Base-by-base conservation (phyloP, 208 protist genomes). In the Blechomonas ayalai region DNA sequence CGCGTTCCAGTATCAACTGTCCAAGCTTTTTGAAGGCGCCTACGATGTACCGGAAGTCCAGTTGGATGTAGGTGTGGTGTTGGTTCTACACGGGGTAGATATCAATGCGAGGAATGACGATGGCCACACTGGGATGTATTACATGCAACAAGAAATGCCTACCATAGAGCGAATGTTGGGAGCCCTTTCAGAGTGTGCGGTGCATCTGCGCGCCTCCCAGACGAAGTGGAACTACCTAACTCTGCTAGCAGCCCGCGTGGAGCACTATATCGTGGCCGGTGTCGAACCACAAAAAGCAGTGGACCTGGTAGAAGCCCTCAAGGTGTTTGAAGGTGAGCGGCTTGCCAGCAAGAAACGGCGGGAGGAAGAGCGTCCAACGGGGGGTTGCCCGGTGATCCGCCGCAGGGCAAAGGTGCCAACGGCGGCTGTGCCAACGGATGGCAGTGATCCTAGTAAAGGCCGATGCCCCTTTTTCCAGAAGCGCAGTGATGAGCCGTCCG, bases 41-140 rank as follows among this genome's bases (percentile, higher is more conserved):
- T 88, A 88, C 61, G 61, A 67, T 16, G 57, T 88, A 9, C 73
- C 78, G 0, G 63, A 82, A 3, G 47, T 43, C 1, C 78, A 88
- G 45, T 58, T 88, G 5, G 73, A 88, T 52, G 65, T 88, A 0
- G 56, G 63, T 5, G 70, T 88, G 3, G 43, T 65, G 22, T 56
- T 88, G 0, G 63, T 60, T 1, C 39, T 83, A 9, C 45, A 63
- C 45, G 73, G 78, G 19, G 32, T 23, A 1, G 61, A 55, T 10
- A 39, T 37, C 2, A 42, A 59, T 0, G 22, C 32, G 3, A 48
- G 47, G 31, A 50, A 54, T 22, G 80, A 78, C 1, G 69, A 67
- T 13, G 61, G 66, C 10, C 15, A 62, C 4, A 20, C 43, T 15
- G 54, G 70, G 0, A 71, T 59, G 12, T 47, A 22, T 26, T 83